Evolutionary conservation across 139 green algal genomes (phyloP), one percentile per base, ranked within the genome.

Genomic region (Picochlorum sp.): DNA sequence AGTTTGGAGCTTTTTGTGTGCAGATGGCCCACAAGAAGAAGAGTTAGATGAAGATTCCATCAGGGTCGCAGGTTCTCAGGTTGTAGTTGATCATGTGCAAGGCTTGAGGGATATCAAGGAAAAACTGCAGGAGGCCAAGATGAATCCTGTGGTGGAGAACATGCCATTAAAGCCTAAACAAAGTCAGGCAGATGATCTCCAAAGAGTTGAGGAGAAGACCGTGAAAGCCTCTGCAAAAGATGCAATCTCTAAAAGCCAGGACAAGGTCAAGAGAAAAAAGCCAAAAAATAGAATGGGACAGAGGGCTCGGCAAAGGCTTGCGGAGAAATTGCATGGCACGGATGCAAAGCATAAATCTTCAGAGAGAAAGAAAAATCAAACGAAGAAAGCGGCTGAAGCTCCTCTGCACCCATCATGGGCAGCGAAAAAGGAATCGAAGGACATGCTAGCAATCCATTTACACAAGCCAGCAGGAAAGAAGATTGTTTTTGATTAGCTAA

Each of bases 281-380:
- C 16, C 47, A 44, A 79, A 81, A 56, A 85, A 85, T 47, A 64
- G 80, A n/a, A 57, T 85, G 26, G 80, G 77, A 6, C 80, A 88
- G 70, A 57, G 79, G 32, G 79, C 74, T 32, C 62, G 80, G 50
- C 61, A 70, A 52, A 37, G 37, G 32, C 67, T 85, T 61, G 62
- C 66, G 1, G 14, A 11, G 4, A 13, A 47, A 5, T 71, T 72
- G 0, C 49, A 54, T n/a, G 23, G 51, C 7, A 9, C 16, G 6
- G 51, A 41, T 38, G 51, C 16, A 54, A 54, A 54, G 5, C 16
- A 54, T 21, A 21, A 21, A 20, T 54, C 47, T 8, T 20, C 7
- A 54, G n/a, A 54, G 6, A 26, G 6, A 20, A 54, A 54, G n/a
- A 21, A 54, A 20, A 3, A 23, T 20, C 47, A 59, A 18, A 13